Base-by-base conservation (phyloP, 2,329 filamentous ascomycete species). In the Colletotrichum paranaense region DNA sequence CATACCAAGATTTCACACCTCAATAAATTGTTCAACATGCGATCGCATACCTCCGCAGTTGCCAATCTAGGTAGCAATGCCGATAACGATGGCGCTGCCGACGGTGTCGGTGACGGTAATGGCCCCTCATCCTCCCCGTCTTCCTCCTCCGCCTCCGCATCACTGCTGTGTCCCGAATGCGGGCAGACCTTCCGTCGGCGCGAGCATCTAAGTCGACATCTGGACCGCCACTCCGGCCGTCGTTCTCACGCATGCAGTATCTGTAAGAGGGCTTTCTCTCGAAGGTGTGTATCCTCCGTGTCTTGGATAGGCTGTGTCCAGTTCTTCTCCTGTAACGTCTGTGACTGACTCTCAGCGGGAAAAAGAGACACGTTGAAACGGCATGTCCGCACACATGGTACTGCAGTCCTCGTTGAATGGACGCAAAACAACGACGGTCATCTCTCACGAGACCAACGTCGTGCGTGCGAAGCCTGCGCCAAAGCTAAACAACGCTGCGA, bases 381-480 rank as follows among this genome's bases (percentile, higher is more conserved):
- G 49, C 49, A 53, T 53, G n/a, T 53, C 7, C 49, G 49, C n/a
- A 53, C 49, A 53, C 49, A 53, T 53, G 49, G 22, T 7, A 53
- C n/a, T 53, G n/a, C 49, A 53, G 9, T 53, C 9, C 19, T 53
- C 49, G 49, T 11, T n/a, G 49, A 53, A 53, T 53, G 49, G 49
- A 53, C 49, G 49, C 49, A 22, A 11, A 53, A 53, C n/a, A 53
- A 53, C 30, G 46, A 55, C 19, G 60, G 53, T 4, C 19, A 38
- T 0, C 8, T 14, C 26, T 63, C 28, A 26, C 60, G 60, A 63
- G 46, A 63, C 2, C 60, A 63, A 16, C 60, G 60, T 63, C 60
- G 60, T 38, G 60, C 60, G 7, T 63, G 60, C 60, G 60, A 63
- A 53, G 60, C 60, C 28, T 63, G 60, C 46, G 60, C 42, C 60